Evolutionary conservation across 148 eudicot species (phyloP).

Genomic region (Vaccinium darrowii): DNA sequence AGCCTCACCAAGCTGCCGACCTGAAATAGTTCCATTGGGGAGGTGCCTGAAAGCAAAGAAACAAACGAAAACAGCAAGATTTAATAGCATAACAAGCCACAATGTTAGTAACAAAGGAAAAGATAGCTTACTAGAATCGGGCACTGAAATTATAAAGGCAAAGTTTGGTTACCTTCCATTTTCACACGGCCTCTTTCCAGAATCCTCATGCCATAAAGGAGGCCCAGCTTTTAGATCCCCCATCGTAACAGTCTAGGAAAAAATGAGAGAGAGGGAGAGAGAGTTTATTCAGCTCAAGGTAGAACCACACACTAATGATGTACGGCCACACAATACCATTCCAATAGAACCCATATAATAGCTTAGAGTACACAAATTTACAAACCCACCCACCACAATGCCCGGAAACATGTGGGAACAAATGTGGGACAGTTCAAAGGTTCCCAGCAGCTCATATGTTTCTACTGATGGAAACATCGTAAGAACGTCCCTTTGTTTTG

Average conservation of each 20-base stretch:
- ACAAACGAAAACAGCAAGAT: background rate
- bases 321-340: background rate
- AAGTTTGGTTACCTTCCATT: constrained; percentile 49
- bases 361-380: background rate
- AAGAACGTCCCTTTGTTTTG: background rate
- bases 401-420: background rate
- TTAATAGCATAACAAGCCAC: background rate
- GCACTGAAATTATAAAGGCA: background rate
- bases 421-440: background rate
- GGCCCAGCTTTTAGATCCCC: constrained; percentile 67
- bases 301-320: background rate
- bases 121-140: background rate
- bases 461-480: background rate
- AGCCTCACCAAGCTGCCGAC: constrained; percentile 71
- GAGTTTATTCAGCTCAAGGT: constrained; percentile 4
- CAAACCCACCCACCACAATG: background rate
- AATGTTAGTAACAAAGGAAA: background rate
- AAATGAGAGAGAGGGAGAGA: background rate
- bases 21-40: constrained; percentile 56
- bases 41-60: constrained; percentile 40
- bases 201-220: constrained; percentile 83
- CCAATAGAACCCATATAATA: background rate
- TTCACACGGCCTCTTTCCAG: constrained; percentile 50
- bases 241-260: constrained; percentile 52
- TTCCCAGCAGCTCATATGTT: background rate